Base-by-base conservation (phyloP, 768 basidiomycete species). In the Gymnopilus junonius region DNA sequence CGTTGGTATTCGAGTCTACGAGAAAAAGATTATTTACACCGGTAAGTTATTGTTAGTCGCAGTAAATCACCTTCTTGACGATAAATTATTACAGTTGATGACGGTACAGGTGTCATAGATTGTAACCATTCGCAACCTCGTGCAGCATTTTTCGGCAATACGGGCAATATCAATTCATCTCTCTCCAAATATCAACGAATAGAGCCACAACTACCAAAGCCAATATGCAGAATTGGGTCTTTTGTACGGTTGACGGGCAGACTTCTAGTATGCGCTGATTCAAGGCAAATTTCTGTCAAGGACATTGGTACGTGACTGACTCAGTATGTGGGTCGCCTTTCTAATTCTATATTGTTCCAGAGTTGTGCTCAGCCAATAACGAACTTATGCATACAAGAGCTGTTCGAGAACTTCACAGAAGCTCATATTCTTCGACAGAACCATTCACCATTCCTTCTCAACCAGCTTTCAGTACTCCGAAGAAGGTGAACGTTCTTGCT, bases 91-190 rank as follows among this genome's bases (percentile, higher is more conserved):
- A 32, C 58, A 93, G 90, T 93, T 62, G 92, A 94, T 69, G 92
- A 94, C 67, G 90, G 91, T 5, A 90, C 91, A 1, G 86, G 78
- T 29, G 86, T 89, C 3, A 80, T 94, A 25, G 91, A 93, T 48
- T 93, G 92, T 68, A 69, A 78, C 2, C 82, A 86, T 69, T 78
- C 76, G 23, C 76, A 69, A 29, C 72, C 74, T 51, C 4, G 14
- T 51, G 29, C 48, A 1, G 29, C n/a, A 15, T 51, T 51, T 32
- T 51, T 51, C 29, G 8, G 48, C 48, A 32, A 32, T 29, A 32
- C 29, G 12, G 32, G 29, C 5, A 65, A 73, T 23, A 70, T 72
- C n/a, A 55, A 46, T 10, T 29, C 59, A n/a, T 54, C 46, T 34
- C 8, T 59, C 39, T 42, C 35, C 7, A 71, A 69, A 46, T 68